phyloP scores from a whole-genome alignment of 2,329 filamentous ascomycete species.

The Hymenoscyphus occultus region DNA sequence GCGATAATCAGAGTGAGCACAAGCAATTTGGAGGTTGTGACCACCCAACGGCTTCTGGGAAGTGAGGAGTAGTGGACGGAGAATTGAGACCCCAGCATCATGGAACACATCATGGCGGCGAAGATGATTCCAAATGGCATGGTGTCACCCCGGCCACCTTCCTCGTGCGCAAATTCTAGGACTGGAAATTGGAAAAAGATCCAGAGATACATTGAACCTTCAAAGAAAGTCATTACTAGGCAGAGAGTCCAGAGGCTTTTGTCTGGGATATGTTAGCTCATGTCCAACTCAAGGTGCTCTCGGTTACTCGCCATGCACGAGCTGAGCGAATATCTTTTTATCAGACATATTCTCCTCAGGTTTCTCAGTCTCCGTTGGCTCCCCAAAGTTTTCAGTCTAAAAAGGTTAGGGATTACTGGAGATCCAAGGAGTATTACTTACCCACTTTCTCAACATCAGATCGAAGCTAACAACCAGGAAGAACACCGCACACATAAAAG shows the following conservation, averaged over 20 bases:
- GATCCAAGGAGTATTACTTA: constrained; percentile 30
- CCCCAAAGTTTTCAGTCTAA: constrained; percentile 48
- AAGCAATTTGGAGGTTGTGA: constrained; percentile 29
- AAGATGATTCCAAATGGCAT: constrained; percentile 50
- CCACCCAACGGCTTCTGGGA: constrained; percentile 6
- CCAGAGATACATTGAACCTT: constrained; percentile 59
- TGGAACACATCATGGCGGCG: constrained; percentile 55
- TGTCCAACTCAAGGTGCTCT: not conserved
- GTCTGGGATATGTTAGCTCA: constrained; percentile 33
- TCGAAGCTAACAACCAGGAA: constrained; percentile 43
- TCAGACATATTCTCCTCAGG: constrained; percentile 1
- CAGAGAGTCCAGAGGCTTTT: constrained; percentile 49
- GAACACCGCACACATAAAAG: constrained; percentile 46
- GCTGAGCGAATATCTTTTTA: constrained; percentile 8
- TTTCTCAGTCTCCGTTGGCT: constrained; percentile 7
- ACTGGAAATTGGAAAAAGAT: constrained; percentile 60
- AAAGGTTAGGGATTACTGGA: not conserved
- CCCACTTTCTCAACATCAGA: constrained; percentile 47
- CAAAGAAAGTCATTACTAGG: constrained; percentile 53
- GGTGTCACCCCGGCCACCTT: constrained; percentile 35
- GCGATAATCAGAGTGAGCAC: constrained; percentile 40
- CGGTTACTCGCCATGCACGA: constrained; percentile 7
- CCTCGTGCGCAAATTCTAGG: constrained; percentile 42
- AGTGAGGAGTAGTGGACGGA: constrained; percentile 39
- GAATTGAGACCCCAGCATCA: constrained; percentile 54